Conservation (phyloP, 352 stramenopile genomes). For the Phytopythium kandeliae region DNA sequence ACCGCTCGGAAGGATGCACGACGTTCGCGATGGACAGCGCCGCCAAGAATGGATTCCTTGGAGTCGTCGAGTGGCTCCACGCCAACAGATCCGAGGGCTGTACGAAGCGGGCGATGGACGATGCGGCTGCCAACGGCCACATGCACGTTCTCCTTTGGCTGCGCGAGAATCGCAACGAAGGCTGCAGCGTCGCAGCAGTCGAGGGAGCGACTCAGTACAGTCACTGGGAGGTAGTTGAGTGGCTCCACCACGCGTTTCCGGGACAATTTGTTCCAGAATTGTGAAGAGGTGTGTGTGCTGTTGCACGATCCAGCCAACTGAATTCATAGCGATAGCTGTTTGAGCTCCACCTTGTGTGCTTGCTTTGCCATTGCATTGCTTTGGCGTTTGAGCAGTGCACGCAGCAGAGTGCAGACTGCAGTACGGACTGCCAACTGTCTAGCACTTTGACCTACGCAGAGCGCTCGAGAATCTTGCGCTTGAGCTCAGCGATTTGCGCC, state of each 20-base stretch:
- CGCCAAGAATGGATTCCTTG: slow-evolving; percentile 16
- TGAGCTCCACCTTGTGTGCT: too few species aligned
- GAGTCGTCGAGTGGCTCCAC: slow-evolving; percentile 23
- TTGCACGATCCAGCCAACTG: too few species aligned
- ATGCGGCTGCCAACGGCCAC: slow-evolving; percentile 16
- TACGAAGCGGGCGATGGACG: slow-evolving; percentile 21
- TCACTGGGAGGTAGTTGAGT: slow-evolving; percentile 21
- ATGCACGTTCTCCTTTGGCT: slow-evolving; percentile 7
- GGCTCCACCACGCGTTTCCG: too few species aligned
- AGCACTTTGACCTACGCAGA: background rate
- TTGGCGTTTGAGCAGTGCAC: too few species aligned
- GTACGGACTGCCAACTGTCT: too few species aligned
- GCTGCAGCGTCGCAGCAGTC: slow-evolving; percentile 15
- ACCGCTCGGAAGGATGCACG: slow-evolving; percentile 8
- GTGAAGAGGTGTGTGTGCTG: too few species aligned
- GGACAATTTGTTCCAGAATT: too few species aligned
- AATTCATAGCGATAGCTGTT: too few species aligned
- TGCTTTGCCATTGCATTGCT: too few species aligned
- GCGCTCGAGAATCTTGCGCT: background rate
- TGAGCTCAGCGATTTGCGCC: background rate
- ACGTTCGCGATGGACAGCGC: slow-evolving; percentile 15
- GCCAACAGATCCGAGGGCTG: slow-evolving; percentile 13
- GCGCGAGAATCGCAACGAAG: slow-evolving; percentile 9
- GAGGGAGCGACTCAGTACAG: slow-evolving; percentile 18
- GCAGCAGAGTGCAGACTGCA: too few species aligned